These are phyloP conservation scores for Geotrichum klebahnii DNA, from an alignment of 1,139 yeast genomes.

Conservation along the genomic window DNA sequence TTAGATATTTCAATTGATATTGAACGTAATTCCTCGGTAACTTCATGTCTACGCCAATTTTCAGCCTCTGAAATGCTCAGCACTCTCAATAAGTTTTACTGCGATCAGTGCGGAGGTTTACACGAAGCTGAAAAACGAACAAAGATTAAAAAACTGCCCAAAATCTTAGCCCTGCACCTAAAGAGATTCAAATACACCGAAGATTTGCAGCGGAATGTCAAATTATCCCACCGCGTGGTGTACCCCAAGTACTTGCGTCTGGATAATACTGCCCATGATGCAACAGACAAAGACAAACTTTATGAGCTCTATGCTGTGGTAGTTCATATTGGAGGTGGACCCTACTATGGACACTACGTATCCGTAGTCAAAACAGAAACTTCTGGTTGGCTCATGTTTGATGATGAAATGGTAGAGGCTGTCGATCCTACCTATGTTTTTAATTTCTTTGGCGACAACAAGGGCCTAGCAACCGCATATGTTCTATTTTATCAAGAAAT, in stretches of 20 bases:
- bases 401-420: conserved; percentile 89
- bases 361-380: conserved; percentile 74
- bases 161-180: conserved; percentile 72
- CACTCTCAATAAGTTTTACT: conserved; percentile 85
- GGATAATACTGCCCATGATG: conserved; percentile 66
- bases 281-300: conserved; percentile 48
- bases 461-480: conserved; percentile 88
- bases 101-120: conserved; percentile 82
- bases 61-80: conserved; percentile 80
- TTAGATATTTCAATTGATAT: conserved; percentile 83
- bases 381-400: conserved; percentile 86
- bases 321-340: conserved; percentile 95
- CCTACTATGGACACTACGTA: conserved; percentile 95
- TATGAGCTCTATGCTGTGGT: conserved; percentile 84
- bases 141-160: conserved; percentile 72
- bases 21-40: conserved; percentile 69
- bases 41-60: conserved; percentile 70
- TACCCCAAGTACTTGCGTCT: conserved; percentile 73
- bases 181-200: conserved; percentile 91
- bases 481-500: conserved; percentile 65
- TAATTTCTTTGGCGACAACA: conserved; percentile 82
- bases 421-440: conserved; percentile 80
- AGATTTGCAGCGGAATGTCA: conserved; percentile 71
- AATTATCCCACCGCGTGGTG: conserved; percentile 76
- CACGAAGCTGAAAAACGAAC: conserved; percentile 93